Evolutionary conservation across 1,284 basidiomycete genomes (phyloP).

Genomic region (Heliocybe sulcata): DNA sequence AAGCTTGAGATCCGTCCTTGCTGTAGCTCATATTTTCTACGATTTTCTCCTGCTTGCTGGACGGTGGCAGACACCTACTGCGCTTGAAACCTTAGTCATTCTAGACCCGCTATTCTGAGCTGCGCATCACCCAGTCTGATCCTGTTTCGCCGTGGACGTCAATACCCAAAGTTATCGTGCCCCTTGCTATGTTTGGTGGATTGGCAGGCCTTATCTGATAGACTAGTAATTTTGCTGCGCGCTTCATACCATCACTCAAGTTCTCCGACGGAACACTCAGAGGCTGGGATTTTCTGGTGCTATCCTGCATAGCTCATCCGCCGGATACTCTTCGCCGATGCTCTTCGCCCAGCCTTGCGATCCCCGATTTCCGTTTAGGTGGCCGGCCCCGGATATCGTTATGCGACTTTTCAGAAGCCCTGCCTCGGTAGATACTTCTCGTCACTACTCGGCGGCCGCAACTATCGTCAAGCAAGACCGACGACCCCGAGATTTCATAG

Average conservation of each 20-base stretch:
- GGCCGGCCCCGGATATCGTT: no score
- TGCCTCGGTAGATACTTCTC: no score
- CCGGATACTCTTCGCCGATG: no score
- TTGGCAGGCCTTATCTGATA: neutral
- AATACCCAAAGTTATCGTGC: neutral
- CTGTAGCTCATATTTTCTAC: neutral
- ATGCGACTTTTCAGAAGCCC: no score
- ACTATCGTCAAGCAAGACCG: no score
- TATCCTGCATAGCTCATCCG: no score
- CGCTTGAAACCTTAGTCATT: neutral
- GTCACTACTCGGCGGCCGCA: no score
- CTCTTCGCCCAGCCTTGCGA: no score
- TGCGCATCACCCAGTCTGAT: neutral
- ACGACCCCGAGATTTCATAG: no score
- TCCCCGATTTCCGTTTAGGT: no score
- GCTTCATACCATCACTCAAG: neutral
- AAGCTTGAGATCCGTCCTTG: neutral
- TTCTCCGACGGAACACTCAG: neutral
- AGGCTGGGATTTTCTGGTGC: neutral
- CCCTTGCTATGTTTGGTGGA: neutral
- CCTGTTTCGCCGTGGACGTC: neutral
- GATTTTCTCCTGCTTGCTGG: no score
- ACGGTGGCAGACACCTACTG: no score
- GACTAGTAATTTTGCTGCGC: neutral
- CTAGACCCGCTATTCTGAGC: neutral